A percentile compares a stretch with the other conserved stretches of the same genome.
These are phyloP conservation scores for Boletus reticuloceps DNA, from an alignment of 768 basidiomycete genomes.

Conservation along the genomic window DNA sequence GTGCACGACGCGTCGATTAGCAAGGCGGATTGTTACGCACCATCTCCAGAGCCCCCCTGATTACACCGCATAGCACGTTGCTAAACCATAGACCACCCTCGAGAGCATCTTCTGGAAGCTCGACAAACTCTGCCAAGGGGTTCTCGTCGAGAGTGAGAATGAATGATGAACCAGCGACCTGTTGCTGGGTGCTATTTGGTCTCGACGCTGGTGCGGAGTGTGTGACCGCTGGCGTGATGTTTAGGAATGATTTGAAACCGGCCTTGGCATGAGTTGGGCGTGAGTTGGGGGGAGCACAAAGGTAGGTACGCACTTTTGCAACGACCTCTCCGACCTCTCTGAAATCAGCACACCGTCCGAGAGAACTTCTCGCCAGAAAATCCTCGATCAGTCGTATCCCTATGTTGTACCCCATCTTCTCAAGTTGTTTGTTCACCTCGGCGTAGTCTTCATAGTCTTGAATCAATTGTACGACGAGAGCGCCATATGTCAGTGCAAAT, in stretches of 20 bases:
- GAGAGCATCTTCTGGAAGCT: constrained; percentile 88
- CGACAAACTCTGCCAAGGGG: constrained; percentile 94
- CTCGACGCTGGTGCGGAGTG: constrained; percentile 59
- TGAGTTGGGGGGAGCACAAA: not conserved
- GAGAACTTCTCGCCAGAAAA: constrained; percentile 88
- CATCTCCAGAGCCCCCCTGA: constrained; percentile 95
- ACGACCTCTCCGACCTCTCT: constrained; percentile 94
- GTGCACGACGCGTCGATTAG: constrained; percentile 5
- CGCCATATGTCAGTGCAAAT: constrained; percentile 95
- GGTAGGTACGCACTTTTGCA: constrained; percentile 64
- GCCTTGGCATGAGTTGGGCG: constrained; percentile 51
- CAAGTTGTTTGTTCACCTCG: constrained; percentile 94
- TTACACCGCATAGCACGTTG: constrained; percentile 92
- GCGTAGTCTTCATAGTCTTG: constrained; percentile 99
- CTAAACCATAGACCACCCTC: constrained; percentile 96
- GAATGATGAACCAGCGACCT: constrained; percentile 60
- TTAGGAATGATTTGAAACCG: constrained; percentile 96
- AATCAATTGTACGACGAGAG: constrained; percentile 95
- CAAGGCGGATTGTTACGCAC: constrained; percentile 41
- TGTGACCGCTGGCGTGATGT: constrained; percentile 80
- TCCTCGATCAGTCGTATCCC: constrained; percentile 96
- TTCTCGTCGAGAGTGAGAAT: constrained; percentile 92
- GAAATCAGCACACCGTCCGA: constrained; percentile 93
- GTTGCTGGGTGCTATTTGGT: constrained; percentile 41
- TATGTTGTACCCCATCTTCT: constrained; percentile 99